Conservation (phyloP, 2,329 filamentous ascomycete species). For the Huntiella savannae region DNA sequence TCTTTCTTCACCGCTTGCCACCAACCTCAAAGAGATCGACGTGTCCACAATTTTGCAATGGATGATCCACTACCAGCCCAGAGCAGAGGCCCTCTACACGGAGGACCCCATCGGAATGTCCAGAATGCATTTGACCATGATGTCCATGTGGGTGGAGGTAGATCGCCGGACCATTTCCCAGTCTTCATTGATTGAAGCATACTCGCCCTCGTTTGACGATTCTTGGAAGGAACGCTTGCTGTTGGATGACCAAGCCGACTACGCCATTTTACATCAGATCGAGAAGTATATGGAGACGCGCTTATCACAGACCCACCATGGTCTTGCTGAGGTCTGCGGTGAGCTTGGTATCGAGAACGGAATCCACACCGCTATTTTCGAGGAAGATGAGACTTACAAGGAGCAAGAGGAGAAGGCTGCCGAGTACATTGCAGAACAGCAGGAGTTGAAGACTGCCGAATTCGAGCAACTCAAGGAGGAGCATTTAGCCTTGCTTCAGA, state of each 20-base stretch:
- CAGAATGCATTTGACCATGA: neutral
- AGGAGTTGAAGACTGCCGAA: too few species aligned
- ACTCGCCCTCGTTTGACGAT: neutral
- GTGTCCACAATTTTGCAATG: too few species aligned
- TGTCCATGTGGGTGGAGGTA: neutral
- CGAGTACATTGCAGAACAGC: too few species aligned
- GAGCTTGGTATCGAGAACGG: neutral
- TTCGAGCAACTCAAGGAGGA: too few species aligned
- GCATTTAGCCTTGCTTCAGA: too few species aligned
- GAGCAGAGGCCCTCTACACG: too few species aligned
- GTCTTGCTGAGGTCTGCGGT: neutral
- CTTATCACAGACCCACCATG: neutral
- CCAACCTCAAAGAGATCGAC: too few species aligned
- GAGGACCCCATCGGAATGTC: neutral
- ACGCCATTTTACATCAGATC: constrained; percentile 25
- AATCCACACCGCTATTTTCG: neutral
- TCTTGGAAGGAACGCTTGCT: constrained; percentile 25
- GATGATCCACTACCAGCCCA: too few species aligned
- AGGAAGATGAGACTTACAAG: neutral
- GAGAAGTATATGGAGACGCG: constrained; percentile 24
- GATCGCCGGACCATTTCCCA: neutral
- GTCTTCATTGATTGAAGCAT: neutral
- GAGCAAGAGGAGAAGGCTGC: neutral
- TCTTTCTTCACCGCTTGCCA: too few species aligned
- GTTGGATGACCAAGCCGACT: constrained; percentile 24